Conservation (phyloP, 208 protist species). For the Leishmania amazonensis region DNA sequence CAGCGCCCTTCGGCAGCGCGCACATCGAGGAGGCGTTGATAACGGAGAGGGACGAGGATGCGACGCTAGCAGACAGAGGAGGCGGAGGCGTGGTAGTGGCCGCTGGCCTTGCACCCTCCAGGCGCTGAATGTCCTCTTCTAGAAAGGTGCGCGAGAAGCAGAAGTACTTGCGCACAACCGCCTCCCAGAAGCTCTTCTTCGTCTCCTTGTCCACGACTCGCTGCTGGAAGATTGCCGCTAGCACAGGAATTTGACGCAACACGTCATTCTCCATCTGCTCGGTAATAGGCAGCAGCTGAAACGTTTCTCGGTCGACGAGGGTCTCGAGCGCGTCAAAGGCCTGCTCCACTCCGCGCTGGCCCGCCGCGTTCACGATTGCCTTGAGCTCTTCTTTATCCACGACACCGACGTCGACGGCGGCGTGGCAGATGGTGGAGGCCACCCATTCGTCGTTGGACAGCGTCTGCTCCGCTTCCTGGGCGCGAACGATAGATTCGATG, state of each 20-base stretch:
- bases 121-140: slow-evolving; percentile 66
- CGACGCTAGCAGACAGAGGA: not conserved
- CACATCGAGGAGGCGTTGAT: slow-evolving; percentile 62
- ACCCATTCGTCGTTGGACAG: slow-evolving; percentile 59
- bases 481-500: slow-evolving; percentile 40
- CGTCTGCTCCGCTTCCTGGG: slow-evolving; percentile 28
- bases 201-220: slow-evolving; percentile 66
- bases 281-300: slow-evolving; percentile 72
- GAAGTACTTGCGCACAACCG: slow-evolving; percentile 84
- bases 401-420: slow-evolving; percentile 73
- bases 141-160: slow-evolving; percentile 86
- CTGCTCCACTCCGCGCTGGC: slow-evolving; percentile 72
- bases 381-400: slow-evolving; percentile 51
- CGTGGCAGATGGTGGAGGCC: slow-evolving; percentile 53
- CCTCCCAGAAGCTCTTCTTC: slow-evolving; percentile 73
- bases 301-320: slow-evolving; percentile 69
- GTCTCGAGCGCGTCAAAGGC: slow-evolving; percentile 76
- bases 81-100: not conserved
- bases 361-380: slow-evolving; percentile 45
- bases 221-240: slow-evolving; percentile 67
- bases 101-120: slow-evolving; percentile 23
- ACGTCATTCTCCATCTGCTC: slow-evolving; percentile 85
- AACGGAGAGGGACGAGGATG: slow-evolving; percentile 17
- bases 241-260: slow-evolving; percentile 73
- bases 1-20: slow-evolving; percentile 55